Conservation (phyloP, 768 basidiomycete genomes). For the Tephrocybe sp. region DNA sequence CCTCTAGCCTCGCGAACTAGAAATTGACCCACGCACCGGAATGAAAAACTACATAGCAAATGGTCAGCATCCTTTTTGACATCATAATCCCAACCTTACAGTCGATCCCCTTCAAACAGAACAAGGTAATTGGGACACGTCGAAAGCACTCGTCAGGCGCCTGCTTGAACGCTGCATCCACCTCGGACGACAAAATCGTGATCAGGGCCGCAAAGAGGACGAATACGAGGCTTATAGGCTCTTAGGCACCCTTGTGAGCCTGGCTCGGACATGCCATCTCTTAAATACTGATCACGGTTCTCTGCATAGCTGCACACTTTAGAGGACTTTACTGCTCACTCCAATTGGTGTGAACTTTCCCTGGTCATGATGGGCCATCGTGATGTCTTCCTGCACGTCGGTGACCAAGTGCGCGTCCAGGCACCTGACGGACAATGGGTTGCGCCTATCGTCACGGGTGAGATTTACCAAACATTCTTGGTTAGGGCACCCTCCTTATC, state of each 20-base stretch:
- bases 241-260: constrained; percentile 58
- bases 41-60: constrained; percentile 98
- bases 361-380: constrained; percentile 72
- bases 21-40: constrained; percentile 81
- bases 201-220: constrained; percentile 60
- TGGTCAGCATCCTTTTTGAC: constrained; percentile 37
- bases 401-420: constrained; percentile 72
- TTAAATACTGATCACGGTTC: background rate
- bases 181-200: constrained; percentile 63
- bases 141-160: constrained; percentile 72
- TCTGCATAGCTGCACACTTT: constrained; percentile 64
- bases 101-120: constrained; percentile 34
- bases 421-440: constrained; percentile 76
- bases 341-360: constrained; percentile 86
- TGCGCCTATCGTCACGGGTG: constrained; percentile 81
- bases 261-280: constrained; percentile 36
- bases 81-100: too few species aligned
- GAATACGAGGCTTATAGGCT: constrained; percentile 80
- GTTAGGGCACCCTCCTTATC: background rate
- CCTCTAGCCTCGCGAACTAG: constrained; percentile 70
- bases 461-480: background rate
- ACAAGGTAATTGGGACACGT: constrained; percentile 84
- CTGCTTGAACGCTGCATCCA: constrained; percentile 79
- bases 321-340: constrained; percentile 89
- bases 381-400: constrained; percentile 86